Evolutionary conservation across 2,329 filamentous ascomycete genomes (phyloP).

Genomic region (Karstenula rhodostoma): DNA sequence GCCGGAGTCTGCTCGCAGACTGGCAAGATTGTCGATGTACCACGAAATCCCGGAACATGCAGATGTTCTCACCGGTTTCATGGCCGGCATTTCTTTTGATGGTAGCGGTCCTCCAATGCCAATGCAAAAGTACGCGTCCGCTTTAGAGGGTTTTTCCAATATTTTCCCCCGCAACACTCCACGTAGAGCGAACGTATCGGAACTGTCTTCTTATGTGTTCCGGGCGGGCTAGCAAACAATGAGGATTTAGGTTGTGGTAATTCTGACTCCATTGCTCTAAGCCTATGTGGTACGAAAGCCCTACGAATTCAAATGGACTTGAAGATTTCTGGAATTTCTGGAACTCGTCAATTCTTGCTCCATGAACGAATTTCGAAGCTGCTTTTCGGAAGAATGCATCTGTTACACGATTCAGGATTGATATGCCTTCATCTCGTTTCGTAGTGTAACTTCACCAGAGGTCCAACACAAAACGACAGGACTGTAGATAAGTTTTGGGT

Average conservation of each 20-base stretch:
- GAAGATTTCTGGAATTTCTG: not conserved
- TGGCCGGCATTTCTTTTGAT: not conserved
- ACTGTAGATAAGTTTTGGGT: not conserved
- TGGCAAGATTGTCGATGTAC: not conserved
- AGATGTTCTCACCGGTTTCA: conserved; percentile 1
- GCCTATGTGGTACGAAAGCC: not conserved
- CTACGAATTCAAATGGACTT: not conserved
- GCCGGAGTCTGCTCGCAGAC: not conserved
- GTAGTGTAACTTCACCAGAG: not conserved
- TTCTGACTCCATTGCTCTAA: not conserved
- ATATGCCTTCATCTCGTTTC: not conserved
- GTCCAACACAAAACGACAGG: not conserved
- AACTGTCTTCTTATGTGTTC: not conserved
- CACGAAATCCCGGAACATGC: not conserved
- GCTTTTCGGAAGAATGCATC: not conserved
- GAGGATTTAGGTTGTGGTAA: not conserved
- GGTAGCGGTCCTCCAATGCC: not conserved
- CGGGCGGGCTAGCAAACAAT: too few species aligned
- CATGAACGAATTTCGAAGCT: not conserved
- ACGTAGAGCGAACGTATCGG: not conserved
- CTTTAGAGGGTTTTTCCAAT: not conserved
- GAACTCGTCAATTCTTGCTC: not conserved
- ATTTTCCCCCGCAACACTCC: not conserved
- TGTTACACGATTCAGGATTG: not conserved
- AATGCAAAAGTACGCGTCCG: not conserved